Evolutionary conservation across 1,284 basidiomycete genomes (phyloP), one percentile per base, ranked within the genome.

Genomic region (Fomitopsis betulina): DNA sequence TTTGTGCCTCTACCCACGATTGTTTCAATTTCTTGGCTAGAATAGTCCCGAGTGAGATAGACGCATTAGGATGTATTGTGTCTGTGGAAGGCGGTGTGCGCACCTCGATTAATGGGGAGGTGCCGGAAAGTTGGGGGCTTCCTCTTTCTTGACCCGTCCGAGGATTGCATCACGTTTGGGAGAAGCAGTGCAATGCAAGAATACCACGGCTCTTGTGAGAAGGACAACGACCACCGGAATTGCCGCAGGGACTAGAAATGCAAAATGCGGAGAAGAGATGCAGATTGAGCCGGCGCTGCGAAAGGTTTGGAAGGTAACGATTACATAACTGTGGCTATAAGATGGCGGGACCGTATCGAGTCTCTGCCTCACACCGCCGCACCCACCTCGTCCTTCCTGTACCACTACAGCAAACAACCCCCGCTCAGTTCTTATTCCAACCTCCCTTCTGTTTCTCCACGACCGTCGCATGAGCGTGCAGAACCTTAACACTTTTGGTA

Each of bases 401-500:
- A 56, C 53, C 33, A 13, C 35, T 45, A 49, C 53, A 54, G 17
- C 49, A 12, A 57, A 59, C 65, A 69, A 74, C 72, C 76, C 69
- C 76, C 73, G 74, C 80, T 81, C 81, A 82, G 72, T 73, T 68
- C 70, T 70, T 65, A 70, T 67, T 73, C 67, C 70, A 69, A 70
- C 68, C 70, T 67, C 69, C 59, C 62, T 61, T 54, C 60, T 66
- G 57, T 59, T 60, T 59, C 58, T 55, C 63, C 65, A 66, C 66
- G 67, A 64, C 71, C 82, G 78, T 92, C 87, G 88, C 86, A 93
- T 93, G 91, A 93, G 81, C 88, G 87, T 92, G 79, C 87, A 92
- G 87, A 93, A 94, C 75, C 84, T 93, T 73, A 86, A 83, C 75
- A 81, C 85, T 74, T 85, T 85, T 76, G 91, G 91, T 91, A 59